A percentile compares a stretch with the other conserved stretches of the same genome.
phyloP scores from a whole-genome alignment of 2,329 filamentous ascomycete species.

The Tolypocladium album region DNA sequence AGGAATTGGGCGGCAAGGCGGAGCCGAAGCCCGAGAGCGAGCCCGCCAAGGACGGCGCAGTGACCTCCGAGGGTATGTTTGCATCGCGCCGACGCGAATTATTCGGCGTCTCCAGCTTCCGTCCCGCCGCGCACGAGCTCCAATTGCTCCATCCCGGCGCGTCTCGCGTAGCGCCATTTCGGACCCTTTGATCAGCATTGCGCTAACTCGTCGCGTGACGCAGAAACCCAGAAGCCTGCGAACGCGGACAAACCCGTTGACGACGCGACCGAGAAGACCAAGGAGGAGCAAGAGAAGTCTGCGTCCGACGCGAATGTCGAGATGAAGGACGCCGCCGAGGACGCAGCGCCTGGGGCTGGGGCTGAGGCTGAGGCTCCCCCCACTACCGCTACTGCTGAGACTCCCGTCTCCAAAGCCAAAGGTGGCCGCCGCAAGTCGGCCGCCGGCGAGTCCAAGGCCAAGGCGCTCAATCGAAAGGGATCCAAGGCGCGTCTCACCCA shows the following conservation, averaged over 20 bases:
- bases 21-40: constrained; percentile 12
- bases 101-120: not conserved
- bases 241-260: constrained; percentile 19
- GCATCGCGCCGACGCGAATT: not conserved
- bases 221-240: constrained; percentile 17
- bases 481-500: constrained; percentile 62
- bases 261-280: constrained; percentile 16
- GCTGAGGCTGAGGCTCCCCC: constrained; percentile 14
- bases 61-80: constrained; percentile 20
- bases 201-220: constrained; percentile 15
- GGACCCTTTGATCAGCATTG: constrained; percentile 5
- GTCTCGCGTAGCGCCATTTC: not conserved
- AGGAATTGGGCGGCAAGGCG: constrained; percentile 10
- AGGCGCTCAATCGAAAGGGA: constrained; percentile 80
- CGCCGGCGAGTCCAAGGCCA: constrained; percentile 55
- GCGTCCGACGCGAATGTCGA: constrained; percentile 37
- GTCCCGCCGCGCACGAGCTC: not conserved
- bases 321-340: constrained; percentile 29
- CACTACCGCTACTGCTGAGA: constrained; percentile 14
- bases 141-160: not conserved
- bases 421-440: constrained; percentile 70
- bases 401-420: constrained; percentile 23
- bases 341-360: constrained; percentile 10
- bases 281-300: constrained; percentile 11
- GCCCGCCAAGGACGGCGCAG: constrained; percentile 16